Evolutionary conservation across 176 grass and related monocot species (phyloP).

Genomic region (Juncus inflexus): DNA sequence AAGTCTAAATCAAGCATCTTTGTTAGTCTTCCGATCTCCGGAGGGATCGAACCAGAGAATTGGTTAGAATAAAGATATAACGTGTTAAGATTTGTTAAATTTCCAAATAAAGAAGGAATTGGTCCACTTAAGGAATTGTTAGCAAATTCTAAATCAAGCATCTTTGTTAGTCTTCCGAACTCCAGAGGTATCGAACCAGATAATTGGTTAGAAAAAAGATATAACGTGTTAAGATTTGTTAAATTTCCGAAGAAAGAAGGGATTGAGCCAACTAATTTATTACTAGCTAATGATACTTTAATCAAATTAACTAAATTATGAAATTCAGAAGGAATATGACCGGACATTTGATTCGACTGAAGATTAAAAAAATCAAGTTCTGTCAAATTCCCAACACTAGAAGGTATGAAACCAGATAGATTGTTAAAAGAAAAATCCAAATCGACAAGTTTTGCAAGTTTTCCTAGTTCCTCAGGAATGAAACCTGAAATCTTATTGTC

Average conservation of each 20-base stretch:
- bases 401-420: slow-evolving; percentile 32
- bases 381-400: slow-evolving; percentile 6
- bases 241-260: slow-evolving; percentile 13
- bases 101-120: slow-evolving; percentile 22
- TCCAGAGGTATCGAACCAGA: slow-evolving; percentile 12
- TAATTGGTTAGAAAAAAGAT: too few species aligned
- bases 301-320: too few species aligned
- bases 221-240: too few species aligned
- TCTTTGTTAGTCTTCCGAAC: slow-evolving; percentile 15
- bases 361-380: slow-evolving; percentile 5
- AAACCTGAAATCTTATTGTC: background rate
- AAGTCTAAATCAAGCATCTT: background rate
- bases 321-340: slow-evolving; percentile 18
- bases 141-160: slow-evolving; percentile 9
- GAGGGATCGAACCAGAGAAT: too few species aligned
- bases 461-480: slow-evolving; percentile 24
- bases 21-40: background rate
- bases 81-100: too few species aligned
- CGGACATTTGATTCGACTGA: background rate
- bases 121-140: slow-evolving; percentile 33
- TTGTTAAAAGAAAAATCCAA: slow-evolving; percentile 11
- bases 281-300: background rate
- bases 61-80: too few species aligned
- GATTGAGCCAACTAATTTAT: slow-evolving; percentile 33
- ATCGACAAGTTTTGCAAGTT: background rate